Evolutionary conservation across 768 basidiomycete genomes (phyloP), one percentile per base, ranked within the genome.

Genomic region (Phlegmacium glaucopus): DNA sequence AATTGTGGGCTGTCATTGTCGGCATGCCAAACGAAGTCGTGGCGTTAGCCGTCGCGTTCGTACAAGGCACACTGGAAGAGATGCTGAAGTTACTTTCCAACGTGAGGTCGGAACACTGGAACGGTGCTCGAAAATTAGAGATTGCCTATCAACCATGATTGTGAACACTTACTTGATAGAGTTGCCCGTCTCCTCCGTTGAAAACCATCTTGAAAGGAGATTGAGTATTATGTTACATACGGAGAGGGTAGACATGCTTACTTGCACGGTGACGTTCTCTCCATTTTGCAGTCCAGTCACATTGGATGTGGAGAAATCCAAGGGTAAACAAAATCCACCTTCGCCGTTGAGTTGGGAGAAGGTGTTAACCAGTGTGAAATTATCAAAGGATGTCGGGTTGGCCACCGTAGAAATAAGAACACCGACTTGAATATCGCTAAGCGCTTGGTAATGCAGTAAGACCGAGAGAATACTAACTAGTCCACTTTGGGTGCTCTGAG

Each of bases 81-180:
- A 80, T 67, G 13, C 70, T 75, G 52, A 72, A 71, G 57, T 62
- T 75, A 15, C 69, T 75, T 35, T 82, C 76, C 27, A 94, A 68
- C 15, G 83, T 82, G 55, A 94, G 63, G 66, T 94, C 92, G 30
- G 91, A 77, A 60, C 90, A 94, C 86, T 92, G 58, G 10, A 12
- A 43, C 34, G 3, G 2, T 12, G 22, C 44, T 42, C 39, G 48
- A 52, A 32, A 43, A 38, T 39, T 6, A 51, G 10, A 36, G 29
- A 26, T 12, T 10, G 12, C 28, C n/a, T 16, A 39, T 9, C 36
- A n/a, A 25, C 32, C 6, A 27, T 42, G 13, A 41, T 18, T 7
- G 1, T 36, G 0, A 15, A 32, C 26, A 59, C 65, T 36, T 57
- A 79, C 87, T 74, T 91, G 87, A 67, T 75, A 90, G 7, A 94